Evolutionary conservation across 805 yeast genomes (phyloP), one percentile per base, ranked within the genome.

Genomic region (Clavispora phyllophila): DNA sequence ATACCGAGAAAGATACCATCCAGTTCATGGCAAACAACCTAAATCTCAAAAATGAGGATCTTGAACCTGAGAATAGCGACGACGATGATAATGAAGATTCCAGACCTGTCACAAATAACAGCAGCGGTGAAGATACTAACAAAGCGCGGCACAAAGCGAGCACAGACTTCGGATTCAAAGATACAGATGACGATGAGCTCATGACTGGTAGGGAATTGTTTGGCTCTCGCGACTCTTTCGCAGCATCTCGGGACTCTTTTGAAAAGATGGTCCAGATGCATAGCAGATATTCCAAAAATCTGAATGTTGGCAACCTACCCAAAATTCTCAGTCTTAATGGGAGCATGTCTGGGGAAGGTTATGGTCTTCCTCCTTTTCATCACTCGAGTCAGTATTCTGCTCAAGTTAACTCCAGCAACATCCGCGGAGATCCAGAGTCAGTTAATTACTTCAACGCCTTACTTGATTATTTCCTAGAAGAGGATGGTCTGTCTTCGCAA

Each of bases 391-490:
- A 39, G 45, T 17, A 36, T 39, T 22, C 45, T 22, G 12, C 32
- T 35, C 42, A 38, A 39, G n/a, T 31, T 1, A 25, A 15, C 17
- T 36, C 27, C 19, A 41, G 28, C 19, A 42, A 41, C 22, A 23
- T 40, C 10, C 41, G 46, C 5, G 47, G 46, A 8, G 52, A 48
- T 25, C 42, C 43, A 4, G 52, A 45, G 14, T 40, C 49, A 5
- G 43, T 46, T 17, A 75, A 70, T 6, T 73, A 70, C 43, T 73
- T 68, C 45, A 66, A 68, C 18, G 59, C 65, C 18, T 56, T 81
- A 28, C 62, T 81, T 37, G 66, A 68, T n/a, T 80, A 68, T 56
- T 78, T 81, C 50, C 67, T 77, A 37, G 78, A 72, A 42, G 81
- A 77, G 43, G 57, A 60, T 34, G 27, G 40, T 12, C 27, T 10